Conservation (phyloP, 495 filamentous ascomycete genomes). For the Penicillium soppii region DNA sequence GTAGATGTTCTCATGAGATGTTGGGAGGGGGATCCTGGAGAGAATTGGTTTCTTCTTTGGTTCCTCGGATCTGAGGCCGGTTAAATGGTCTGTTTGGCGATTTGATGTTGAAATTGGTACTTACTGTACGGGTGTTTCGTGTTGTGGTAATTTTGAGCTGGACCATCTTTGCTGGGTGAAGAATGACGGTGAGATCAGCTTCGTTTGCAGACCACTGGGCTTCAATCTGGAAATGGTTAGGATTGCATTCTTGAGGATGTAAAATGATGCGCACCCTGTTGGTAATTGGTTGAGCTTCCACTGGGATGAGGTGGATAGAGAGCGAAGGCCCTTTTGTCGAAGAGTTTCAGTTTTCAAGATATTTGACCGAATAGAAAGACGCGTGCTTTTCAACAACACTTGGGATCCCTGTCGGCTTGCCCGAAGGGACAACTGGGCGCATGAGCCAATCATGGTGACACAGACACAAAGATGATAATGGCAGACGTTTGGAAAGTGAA, state of each 20-base stretch:
- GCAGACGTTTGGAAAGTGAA: neutral
- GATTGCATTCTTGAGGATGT: neutral
- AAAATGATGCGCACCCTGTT: conserved; percentile 10
- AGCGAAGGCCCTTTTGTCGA: conserved; percentile 1
- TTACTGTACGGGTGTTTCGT: conserved; percentile 15
- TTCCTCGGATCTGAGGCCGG: conserved; percentile 2
- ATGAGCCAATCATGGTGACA: conserved; percentile 18
- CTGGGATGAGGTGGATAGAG: conserved; percentile 12
- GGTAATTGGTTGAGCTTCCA: conserved; percentile 1
- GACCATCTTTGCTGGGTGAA: conserved; percentile 23
- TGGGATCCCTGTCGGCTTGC: conserved; percentile 6
- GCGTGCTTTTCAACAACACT: neutral
- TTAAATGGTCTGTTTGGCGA: neutral
- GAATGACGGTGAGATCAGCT: conserved; percentile 1
- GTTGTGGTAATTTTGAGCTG: conserved; percentile 26
- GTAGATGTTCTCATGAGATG: conserved; percentile 86
- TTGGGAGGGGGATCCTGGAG: conserved; percentile 48
- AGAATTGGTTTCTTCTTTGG: conserved; percentile 39
- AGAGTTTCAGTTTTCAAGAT: conserved; percentile 1
- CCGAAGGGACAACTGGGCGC: conserved; percentile 11
- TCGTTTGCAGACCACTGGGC: neutral
- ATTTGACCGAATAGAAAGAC: conserved; percentile 1
- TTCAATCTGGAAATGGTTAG: conserved; percentile 10
- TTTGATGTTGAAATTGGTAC: conserved; percentile 9
- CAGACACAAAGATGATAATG: conserved; percentile 1